These are phyloP conservation scores for Auricularia sp. DNA, from an alignment of 768 basidiomycete species.

Conservation along the genomic window DNA sequence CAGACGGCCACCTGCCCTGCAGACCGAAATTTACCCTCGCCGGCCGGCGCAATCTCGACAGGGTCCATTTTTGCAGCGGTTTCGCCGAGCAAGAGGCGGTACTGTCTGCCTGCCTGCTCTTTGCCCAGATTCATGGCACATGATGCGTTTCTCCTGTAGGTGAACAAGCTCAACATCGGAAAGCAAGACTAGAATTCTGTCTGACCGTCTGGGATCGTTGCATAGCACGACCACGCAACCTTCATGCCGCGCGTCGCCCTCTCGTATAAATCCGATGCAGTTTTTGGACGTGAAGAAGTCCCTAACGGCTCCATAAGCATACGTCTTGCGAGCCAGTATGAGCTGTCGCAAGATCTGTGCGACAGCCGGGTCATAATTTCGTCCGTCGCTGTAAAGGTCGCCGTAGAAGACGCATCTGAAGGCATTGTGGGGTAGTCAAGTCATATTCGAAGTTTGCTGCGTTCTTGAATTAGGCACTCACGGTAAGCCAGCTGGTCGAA, in stretches of 20 bases:
- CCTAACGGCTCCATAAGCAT: constrained; percentile 52
- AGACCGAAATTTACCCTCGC: constrained; percentile 6
- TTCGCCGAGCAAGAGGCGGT: constrained; percentile 7
- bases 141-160: neutral
- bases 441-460: neutral
- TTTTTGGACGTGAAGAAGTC: constrained; percentile 52
- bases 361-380: constrained; percentile 49
- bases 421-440: neutral
- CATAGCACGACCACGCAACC: constrained; percentile 70
- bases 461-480: constrained; percentile 28
- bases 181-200: no score
- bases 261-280: constrained; percentile 69
- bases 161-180: no score
- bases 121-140: neutral
- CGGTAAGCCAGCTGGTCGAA: constrained; percentile 66
- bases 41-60: constrained; percentile 4
- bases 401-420: constrained; percentile 80
- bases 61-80: neutral
- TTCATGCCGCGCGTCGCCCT: constrained; percentile 35
- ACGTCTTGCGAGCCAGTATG: constrained; percentile 51
- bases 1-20: constrained; percentile 9
- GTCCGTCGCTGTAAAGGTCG: constrained; percentile 63
- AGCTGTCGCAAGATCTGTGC: constrained; percentile 44
- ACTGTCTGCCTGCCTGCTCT: neutral
- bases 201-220: constrained; percentile 21